Conservation (phyloP, 2,329 filamentous ascomycete genomes). For the Aspergillus sp. region DNA sequence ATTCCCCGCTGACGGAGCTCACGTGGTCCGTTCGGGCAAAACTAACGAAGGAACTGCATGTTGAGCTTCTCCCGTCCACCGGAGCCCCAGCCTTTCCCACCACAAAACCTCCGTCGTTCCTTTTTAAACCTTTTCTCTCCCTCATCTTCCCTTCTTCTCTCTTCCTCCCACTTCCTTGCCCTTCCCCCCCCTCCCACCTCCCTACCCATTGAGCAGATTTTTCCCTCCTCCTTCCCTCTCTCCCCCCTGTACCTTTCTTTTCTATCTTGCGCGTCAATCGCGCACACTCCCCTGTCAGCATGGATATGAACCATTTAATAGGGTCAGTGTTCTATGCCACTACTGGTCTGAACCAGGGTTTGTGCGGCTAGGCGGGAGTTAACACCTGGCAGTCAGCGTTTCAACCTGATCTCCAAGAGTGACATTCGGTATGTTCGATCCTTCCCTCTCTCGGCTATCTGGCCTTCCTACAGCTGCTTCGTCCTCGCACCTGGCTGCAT, state of each 20-base stretch:
- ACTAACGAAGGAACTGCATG: constrained; percentile 30
- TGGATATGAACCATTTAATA: constrained; percentile 55
- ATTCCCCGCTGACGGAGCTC: not conserved
- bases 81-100: constrained; percentile 34
- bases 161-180: constrained; percentile 24
- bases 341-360: constrained; percentile 33
- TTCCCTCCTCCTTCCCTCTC: constrained; percentile 25
- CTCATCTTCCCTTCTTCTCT: constrained; percentile 27
- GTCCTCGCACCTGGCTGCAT: constrained; percentile 17
- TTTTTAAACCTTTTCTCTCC: constrained; percentile 29
- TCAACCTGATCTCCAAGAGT: constrained; percentile 95
- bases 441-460: not conserved
- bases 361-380: constrained; percentile 39
- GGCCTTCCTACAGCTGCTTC: constrained; percentile 16
- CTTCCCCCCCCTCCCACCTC: constrained; percentile 24
- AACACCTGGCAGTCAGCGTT: constrained; percentile 69
- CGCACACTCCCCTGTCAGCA: constrained; percentile 37
- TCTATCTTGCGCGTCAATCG: constrained; percentile 32
- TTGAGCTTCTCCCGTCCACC: constrained; percentile 34
- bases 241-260: constrained; percentile 20
- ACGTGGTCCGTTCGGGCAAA: constrained; percentile 10
- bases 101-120: constrained; percentile 24
- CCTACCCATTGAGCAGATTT: constrained; percentile 28
- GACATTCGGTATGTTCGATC: constrained; percentile 78
- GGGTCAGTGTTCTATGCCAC: constrained; percentile 41